Conservation (phyloP, 495 filamentous ascomycete genomes). For the Umbilicaria muhlenbergii region DNA sequence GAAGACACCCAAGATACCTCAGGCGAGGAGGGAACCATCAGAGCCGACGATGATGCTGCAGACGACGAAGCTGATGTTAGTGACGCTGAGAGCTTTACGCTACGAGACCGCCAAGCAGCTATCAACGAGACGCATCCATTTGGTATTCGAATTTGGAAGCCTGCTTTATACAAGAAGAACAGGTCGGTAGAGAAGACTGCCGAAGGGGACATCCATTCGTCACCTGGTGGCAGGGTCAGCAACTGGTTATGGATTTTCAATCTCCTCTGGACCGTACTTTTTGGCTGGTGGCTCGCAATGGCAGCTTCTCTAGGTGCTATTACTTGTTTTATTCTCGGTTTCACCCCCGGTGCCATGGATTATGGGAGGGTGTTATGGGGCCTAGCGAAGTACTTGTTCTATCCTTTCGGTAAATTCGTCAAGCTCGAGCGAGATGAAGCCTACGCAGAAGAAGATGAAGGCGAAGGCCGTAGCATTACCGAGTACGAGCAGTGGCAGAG, state of each 20-base stretch:
- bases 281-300: slow-evolving; percentile 93
- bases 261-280: slow-evolving; percentile 75
- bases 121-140: slow-evolving; percentile 99
- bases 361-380: slow-evolving; percentile 80
- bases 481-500: slow-evolving; percentile 99
- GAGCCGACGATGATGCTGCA: slow-evolving; percentile 24
- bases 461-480: slow-evolving; percentile 97
- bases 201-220: slow-evolving; percentile 93
- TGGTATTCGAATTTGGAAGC: slow-evolving; percentile 97
- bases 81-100: slow-evolving; percentile 62
- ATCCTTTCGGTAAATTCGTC: slow-evolving; percentile 93
- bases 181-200: slow-evolving; percentile 92
- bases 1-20: slow-evolving; percentile 12
- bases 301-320: slow-evolving; percentile 56
- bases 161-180: slow-evolving; percentile 92
- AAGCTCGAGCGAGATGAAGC: slow-evolving; percentile 83
- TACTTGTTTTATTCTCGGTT: slow-evolving; percentile 66
- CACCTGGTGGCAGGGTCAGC: slow-evolving; percentile 77
- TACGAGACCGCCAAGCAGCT: slow-evolving; percentile 88
- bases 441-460: slow-evolving; percentile 91
- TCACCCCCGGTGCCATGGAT: slow-evolving; percentile 61
- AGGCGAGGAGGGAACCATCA: slow-evolving; percentile 19
- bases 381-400: slow-evolving; percentile 74
- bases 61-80: slow-evolving; percentile 46
- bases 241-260: slow-evolving; percentile 74